A percentile compares a stretch with the other conserved stretches of the same genome.
Evolutionary conservation across 768 basidiomycete genomes (phyloP).

Genomic region (Pulveroboletus sp.): DNA sequence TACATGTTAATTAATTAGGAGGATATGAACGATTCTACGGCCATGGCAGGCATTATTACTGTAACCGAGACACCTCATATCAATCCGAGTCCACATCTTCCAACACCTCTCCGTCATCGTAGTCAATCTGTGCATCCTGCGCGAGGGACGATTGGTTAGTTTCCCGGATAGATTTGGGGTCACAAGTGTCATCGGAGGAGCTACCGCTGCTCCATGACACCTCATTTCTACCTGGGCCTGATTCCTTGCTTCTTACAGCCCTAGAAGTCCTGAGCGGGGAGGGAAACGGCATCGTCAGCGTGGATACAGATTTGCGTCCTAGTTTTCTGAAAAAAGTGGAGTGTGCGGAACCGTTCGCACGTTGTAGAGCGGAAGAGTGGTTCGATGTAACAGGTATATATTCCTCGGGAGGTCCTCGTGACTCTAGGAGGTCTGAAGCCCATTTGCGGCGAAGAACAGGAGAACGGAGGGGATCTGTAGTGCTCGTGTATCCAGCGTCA

Average conservation of each 20-base stretch:
- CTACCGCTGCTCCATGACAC: constrained; percentile 57
- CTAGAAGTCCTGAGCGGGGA: constrained; percentile 20
- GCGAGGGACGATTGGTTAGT: constrained; percentile 6
- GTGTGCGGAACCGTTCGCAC: constrained; percentile 13
- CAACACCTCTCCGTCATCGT: constrained; percentile 16
- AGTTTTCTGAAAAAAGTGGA: constrained; percentile 40
- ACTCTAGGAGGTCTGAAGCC: constrained; percentile 40
- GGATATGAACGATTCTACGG: not conserved
- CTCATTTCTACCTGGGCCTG: constrained; percentile 31
- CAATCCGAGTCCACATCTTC: constrained; percentile 23
- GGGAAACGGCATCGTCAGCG: constrained; percentile 35
- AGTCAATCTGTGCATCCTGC: constrained; percentile 11
- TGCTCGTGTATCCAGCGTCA: constrained; percentile 23
- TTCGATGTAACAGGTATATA: constrained; percentile 11
- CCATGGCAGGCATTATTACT: constrained; percentile 1
- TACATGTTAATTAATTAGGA: not conserved
- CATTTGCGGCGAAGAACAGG: constrained; percentile 45
- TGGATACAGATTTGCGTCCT: constrained; percentile 42
- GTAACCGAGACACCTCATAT: not conserved
- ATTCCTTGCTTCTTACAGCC: constrained; percentile 21
- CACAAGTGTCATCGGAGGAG: constrained; percentile 40
- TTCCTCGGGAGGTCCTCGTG: constrained; percentile 20
- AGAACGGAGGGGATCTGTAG: constrained; percentile 37
- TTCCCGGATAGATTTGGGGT: constrained; percentile 7
- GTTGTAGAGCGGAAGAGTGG: constrained; percentile 6